Conservation (phyloP, 192 early-diverging fungal species). For the Chytriomyces confervae region DNA sequence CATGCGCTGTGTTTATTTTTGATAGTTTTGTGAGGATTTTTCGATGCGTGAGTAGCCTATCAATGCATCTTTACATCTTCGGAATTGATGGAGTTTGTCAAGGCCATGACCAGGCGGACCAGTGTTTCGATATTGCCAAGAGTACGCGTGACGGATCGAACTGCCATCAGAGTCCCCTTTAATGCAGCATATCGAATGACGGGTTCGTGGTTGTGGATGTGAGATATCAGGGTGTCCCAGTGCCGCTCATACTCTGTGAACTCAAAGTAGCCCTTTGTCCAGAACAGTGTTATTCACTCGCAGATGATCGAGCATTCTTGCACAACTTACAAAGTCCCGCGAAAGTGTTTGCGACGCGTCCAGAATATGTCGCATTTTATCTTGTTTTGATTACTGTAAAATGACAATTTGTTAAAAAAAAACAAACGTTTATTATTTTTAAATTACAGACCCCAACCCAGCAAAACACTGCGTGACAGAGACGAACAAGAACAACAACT, state of each 20-base stretch:
- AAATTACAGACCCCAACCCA: not conserved
- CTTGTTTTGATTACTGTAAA: not conserved
- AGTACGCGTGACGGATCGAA: not conserved
- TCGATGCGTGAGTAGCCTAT: too few species aligned
- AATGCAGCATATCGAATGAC: not conserved
- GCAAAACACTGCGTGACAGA: not conserved
- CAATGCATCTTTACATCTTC: slow-evolving; percentile 3
- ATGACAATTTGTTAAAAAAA: not conserved
- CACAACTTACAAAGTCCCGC: slow-evolving; percentile 1
- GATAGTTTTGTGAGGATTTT: too few species aligned
- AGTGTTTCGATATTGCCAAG: not conserved
- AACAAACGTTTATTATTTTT: not conserved
- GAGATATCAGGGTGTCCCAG: slow-evolving; percentile 3
- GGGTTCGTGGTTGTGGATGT: slow-evolving; percentile 5
- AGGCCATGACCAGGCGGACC: not conserved
- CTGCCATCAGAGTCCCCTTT: slow-evolving; percentile 8
- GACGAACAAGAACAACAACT: not conserved
- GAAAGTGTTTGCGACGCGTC: not conserved
- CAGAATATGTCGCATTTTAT: slow-evolving; percentile 2
- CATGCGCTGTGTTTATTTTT: not conserved
- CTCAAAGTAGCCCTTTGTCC: not conserved
- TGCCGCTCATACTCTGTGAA: slow-evolving; percentile 11
- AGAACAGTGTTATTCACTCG: not conserved
- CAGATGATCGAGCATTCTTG: not conserved
- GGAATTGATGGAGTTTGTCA: slow-evolving; percentile 5